phyloP scores from a whole-genome alignment of 2,329 filamentous ascomycete genomes.

The Cladosporium sp. region DNA sequence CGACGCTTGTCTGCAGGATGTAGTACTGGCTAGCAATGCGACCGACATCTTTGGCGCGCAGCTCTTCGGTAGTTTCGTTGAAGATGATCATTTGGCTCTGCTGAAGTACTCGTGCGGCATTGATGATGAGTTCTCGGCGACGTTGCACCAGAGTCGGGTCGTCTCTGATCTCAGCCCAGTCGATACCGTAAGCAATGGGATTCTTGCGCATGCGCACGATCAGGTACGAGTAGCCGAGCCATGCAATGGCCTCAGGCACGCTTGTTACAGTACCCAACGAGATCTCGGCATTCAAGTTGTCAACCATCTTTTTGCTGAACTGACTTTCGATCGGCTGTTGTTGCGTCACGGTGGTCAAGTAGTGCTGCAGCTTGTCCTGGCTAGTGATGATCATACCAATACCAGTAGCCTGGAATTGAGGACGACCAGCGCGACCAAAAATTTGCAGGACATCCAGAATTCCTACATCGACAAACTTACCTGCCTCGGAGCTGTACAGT shows the following conservation, averaged over 20 bases:
- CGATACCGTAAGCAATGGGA: slow-evolving; percentile 87
- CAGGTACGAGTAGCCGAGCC: slow-evolving; percentile 96
- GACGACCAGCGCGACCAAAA: slow-evolving; percentile 94
- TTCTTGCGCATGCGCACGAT: slow-evolving; percentile 96
- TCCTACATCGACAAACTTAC: slow-evolving; percentile 92
- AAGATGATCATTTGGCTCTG: slow-evolving; percentile 99
- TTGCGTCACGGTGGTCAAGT: slow-evolving; percentile 86
- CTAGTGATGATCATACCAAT: slow-evolving; percentile 98
- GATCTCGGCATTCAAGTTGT: slow-evolving; percentile 95
- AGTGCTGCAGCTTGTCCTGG: slow-evolving; percentile 87
- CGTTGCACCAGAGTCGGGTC: slow-evolving; percentile 85
- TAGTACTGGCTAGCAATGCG: slow-evolving; percentile 97
- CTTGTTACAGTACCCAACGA: slow-evolving; percentile 92
- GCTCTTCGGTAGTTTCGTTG: slow-evolving; percentile 88
- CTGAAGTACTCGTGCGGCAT: slow-evolving; percentile 81
- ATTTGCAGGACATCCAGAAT: slow-evolving; percentile 97
- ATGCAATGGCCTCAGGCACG: slow-evolving; percentile 86
- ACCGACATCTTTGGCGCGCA: slow-evolving; percentile 90
- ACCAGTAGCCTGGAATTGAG: slow-evolving; percentile 95
- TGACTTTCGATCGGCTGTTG: slow-evolving; percentile 97
- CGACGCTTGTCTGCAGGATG: slow-evolving; percentile 85
- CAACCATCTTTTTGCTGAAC: slow-evolving; percentile 88
- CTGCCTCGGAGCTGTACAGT: slow-evolving; percentile 91
- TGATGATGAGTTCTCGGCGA: slow-evolving; percentile 77
- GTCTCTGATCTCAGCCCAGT: slow-evolving; percentile 84